Evolutionary conservation across 2,329 filamentous ascomycete species (phyloP), one percentile per base, ranked within the genome.

Genomic region (Aureobasidium sp.): DNA sequence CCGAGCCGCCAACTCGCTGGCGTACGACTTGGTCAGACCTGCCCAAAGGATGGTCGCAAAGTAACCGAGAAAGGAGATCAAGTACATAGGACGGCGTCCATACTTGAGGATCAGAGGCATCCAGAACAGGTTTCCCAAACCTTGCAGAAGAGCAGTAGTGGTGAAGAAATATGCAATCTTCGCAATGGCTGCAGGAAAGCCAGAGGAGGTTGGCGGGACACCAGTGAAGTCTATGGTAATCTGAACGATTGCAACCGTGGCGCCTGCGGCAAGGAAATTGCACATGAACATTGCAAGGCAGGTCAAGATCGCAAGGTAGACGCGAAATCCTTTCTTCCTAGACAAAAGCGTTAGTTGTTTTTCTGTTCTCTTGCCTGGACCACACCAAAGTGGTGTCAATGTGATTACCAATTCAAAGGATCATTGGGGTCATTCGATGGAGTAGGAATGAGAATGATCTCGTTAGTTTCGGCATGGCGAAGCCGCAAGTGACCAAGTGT

Each of bases 231-330:
- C 65, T 29, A 75, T 65, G 3, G 81, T 77, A 5, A 78, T 81
- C 2, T 75, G 67, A 12, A 79, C 70, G 44, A 84, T 79, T 60
- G 79, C 80, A 34, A 84, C 78, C 3, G 78, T 77, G 3, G 82
- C 81, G 0, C 76, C 82, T n/a, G 81, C 82, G 0, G 81, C 81
- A 5, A 84, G 71, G 65, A 84, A 84, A 69, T 84, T 84, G 71
- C 77, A 81, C 70, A 84, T 76, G 64, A 82, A 74, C 73, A 84
- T 83, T 59, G 81, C 80, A 3, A 79, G 64, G 67, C 79, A 83
- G 37, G 83, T 76, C 15, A 82, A 71, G 52, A 72, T 67, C 9
- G 81, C 80, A 41, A 79, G 79, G 68, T 81, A 83, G 64, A 77
- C 75, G 56, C 81, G 80, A 65, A 78, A 80, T 66, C 74, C 71